phyloP scores from a whole-genome alignment of 2,329 filamentous ascomycete genomes.

The Hymenoscyphus infarciens region DNA sequence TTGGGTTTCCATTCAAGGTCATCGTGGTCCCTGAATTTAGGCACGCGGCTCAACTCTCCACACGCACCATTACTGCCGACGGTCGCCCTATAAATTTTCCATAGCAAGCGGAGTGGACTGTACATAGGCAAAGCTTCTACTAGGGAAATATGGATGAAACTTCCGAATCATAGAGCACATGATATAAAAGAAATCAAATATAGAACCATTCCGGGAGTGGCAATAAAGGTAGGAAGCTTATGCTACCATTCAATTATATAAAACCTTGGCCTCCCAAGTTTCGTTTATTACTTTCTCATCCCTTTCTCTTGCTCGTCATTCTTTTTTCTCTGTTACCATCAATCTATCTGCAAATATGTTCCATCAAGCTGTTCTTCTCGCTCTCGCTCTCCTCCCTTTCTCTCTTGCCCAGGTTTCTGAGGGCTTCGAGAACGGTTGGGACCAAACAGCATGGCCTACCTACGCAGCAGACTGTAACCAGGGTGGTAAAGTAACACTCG shows the following conservation, averaged over 20 bases:
- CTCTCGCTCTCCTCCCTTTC: slow-evolving; percentile 44
- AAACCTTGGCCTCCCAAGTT: background rate
- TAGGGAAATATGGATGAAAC: background rate
- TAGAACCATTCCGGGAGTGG: no score
- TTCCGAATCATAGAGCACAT: background rate
- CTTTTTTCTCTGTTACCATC: slow-evolving; percentile 11
- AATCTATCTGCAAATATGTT: slow-evolving; percentile 39
- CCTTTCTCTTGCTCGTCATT: slow-evolving; percentile 11
- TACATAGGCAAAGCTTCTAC: background rate
- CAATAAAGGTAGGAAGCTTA: background rate
- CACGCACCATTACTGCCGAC: slow-evolving; percentile 16
- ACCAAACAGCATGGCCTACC: slow-evolving; percentile 53
- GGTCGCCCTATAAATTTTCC: background rate
- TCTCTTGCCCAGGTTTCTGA: slow-evolving; percentile 51
- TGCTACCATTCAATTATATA: background rate
- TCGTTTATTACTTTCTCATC: slow-evolving; percentile 4
- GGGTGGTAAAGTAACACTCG: slow-evolving; percentile 51
- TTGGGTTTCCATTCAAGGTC: no score
- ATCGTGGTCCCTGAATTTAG: slow-evolving; percentile 9
- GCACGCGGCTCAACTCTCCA: slow-evolving; percentile 16
- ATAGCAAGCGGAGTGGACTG: background rate
- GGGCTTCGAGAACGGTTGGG: slow-evolving; percentile 56
- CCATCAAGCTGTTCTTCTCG: slow-evolving; percentile 41
- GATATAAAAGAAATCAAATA: background rate
- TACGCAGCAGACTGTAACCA: slow-evolving; percentile 59